Conservation (phyloP, 2,329 filamentous ascomycete genomes). For the Rutstroemia sydowiana region DNA sequence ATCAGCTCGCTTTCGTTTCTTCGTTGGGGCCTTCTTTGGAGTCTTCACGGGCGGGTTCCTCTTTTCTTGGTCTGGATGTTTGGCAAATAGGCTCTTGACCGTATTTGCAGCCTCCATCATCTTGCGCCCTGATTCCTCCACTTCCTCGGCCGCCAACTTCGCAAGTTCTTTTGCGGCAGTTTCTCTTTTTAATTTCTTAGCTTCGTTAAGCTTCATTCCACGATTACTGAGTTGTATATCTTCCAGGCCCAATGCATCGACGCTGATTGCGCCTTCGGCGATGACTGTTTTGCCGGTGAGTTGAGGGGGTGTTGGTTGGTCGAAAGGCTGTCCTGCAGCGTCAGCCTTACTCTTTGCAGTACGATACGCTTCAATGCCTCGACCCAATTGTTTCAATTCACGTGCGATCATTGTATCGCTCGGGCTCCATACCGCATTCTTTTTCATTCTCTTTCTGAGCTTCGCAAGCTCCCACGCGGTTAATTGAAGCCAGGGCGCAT, state of each 20-base stretch:
- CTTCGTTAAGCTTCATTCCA: constrained; percentile 71
- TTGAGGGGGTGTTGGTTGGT: constrained; percentile 31
- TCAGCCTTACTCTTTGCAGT: constrained; percentile 58
- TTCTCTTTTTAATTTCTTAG: constrained; percentile 69
- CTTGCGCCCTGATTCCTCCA: constrained; percentile 48
- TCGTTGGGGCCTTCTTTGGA: constrained; percentile 19
- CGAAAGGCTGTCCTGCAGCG: constrained; percentile 56
- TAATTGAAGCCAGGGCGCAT: constrained; percentile 59
- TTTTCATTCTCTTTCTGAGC: constrained; percentile 81
- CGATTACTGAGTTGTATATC: constrained; percentile 61
- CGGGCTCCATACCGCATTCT: constrained; percentile 79
- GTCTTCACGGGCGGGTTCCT: constrained; percentile 17
- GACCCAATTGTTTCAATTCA: constrained; percentile 64
- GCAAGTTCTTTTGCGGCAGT: constrained; percentile 64
- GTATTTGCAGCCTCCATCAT: constrained; percentile 42
- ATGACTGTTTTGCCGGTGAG: constrained; percentile 36
- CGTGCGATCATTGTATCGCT: constrained; percentile 80
- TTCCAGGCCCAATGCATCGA: constrained; percentile 43
- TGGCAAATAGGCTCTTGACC: constrained; percentile 35
- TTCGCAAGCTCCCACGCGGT: constrained; percentile 59
- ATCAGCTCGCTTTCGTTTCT: constrained; percentile 29
- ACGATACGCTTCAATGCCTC: constrained; percentile 55
- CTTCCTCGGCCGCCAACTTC: constrained; percentile 55
- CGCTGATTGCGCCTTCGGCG: constrained; percentile 52
- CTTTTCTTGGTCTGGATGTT: constrained; percentile 14